These are phyloP conservation scores for Cryptosporidium meleagridis DNA, from an alignment of 169 alveolate species.

Conservation along the genomic window DNA sequence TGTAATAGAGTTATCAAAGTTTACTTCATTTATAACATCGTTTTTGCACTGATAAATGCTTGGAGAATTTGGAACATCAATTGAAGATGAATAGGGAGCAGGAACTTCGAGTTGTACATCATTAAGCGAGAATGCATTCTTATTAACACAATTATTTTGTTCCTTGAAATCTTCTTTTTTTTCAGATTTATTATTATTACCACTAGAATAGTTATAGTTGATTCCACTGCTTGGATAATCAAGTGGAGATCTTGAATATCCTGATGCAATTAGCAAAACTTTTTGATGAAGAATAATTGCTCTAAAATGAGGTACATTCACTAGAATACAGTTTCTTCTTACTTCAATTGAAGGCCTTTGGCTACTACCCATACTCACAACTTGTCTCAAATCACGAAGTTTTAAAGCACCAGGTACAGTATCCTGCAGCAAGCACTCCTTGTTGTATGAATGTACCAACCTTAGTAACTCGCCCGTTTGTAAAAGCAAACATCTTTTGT, in stretches of 20 bases:
- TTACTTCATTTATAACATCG: constrained; percentile 24
- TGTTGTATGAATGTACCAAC: constrained; percentile 64
- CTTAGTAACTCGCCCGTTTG: constrained; percentile 70
- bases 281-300: constrained; percentile 64
- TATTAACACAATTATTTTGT: background rate
- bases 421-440: constrained; percentile 65
- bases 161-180: constrained; percentile 29
- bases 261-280: constrained; percentile 68
- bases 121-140: background rate
- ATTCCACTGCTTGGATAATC: constrained; percentile 66
- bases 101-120: constrained; percentile 1
- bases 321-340: constrained; percentile 76
- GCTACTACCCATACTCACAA: constrained; percentile 75
- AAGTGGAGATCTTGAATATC: constrained; percentile 66
- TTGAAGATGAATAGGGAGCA: background rate
- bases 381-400: constrained; percentile 75
- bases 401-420: constrained; percentile 75
- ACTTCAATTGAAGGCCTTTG: constrained; percentile 80
- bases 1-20: constrained; percentile 14
- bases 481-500: constrained; percentile 52
- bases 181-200: background rate
- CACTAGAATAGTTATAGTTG: background rate
- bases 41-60: constrained; percentile 7
- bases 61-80: constrained; percentile 46
- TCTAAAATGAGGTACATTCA: constrained; percentile 74